phyloP scores from a whole-genome alignment of 2,329 filamentous ascomycete genomes.

The Colletotrichum somersetense region DNA sequence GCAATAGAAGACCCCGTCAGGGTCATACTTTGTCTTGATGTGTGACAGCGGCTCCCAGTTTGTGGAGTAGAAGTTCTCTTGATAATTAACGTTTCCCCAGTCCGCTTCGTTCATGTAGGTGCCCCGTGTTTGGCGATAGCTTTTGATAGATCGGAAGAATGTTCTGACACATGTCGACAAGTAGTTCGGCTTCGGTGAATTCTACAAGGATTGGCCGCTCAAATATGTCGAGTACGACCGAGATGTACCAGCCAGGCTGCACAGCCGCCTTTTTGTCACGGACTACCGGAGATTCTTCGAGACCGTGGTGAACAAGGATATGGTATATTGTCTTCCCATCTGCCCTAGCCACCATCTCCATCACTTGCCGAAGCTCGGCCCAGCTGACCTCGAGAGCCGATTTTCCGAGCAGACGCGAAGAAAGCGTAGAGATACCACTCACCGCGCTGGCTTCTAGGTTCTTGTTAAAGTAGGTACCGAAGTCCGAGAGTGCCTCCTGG shows the following conservation, averaged over 20 bases:
- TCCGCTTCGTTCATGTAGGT: slow-evolving; percentile 66
- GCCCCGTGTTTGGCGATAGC: slow-evolving; percentile 46
- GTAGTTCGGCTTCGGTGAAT: slow-evolving; percentile 1
- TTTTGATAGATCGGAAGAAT: slow-evolving; percentile 14
- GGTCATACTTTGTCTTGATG: slow-evolving; percentile 66
- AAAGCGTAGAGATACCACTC: slow-evolving; percentile 7
- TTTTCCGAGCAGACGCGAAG: slow-evolving; percentile 11
- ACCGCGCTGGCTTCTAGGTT: neutral
- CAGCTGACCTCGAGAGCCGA: slow-evolving; percentile 11
- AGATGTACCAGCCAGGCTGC: slow-evolving; percentile 24
- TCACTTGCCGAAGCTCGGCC: neutral
- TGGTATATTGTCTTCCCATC: slow-evolving; percentile 14
- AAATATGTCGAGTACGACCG: slow-evolving; percentile 54
- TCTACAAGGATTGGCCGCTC: slow-evolving; percentile 53
- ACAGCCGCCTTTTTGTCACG: slow-evolving; percentile 4
- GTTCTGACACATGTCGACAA: slow-evolving; percentile 18
- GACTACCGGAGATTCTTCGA: slow-evolving; percentile 7
- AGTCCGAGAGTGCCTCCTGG: slow-evolving; percentile 15
- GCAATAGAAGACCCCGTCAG: slow-evolving; percentile 59
- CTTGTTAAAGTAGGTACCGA: slow-evolving; percentile 14
- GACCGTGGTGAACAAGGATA: slow-evolving; percentile 28
- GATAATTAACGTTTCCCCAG: slow-evolving; percentile 45
- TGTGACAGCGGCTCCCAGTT: slow-evolving; percentile 57
- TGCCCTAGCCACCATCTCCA: slow-evolving; percentile 17
- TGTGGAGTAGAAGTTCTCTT: slow-evolving; percentile 33